Conservation (phyloP, 2,329 filamentous ascomycete genomes). For the Aspergillus sclerotialis region DNA sequence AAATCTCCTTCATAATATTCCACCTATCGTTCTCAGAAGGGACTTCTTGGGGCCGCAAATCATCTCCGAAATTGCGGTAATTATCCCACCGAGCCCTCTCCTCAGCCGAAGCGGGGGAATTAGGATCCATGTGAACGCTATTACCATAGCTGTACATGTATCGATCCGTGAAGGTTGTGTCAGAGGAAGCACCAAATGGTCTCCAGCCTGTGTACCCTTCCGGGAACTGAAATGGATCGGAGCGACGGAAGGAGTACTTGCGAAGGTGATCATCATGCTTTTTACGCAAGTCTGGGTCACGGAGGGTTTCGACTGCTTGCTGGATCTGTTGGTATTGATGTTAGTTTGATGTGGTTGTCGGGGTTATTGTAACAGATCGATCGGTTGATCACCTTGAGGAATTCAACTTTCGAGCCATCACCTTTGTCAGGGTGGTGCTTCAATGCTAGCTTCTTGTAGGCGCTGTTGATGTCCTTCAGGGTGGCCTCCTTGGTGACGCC, state of each 20-base stretch:
- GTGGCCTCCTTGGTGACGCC: slow-evolving; percentile 18
- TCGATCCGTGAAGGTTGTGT: slow-evolving; percentile 4
- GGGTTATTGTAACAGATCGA: too few relatives aligned
- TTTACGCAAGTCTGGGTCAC: slow-evolving; percentile 17
- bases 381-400: slow-evolving; percentile 16
- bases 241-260: neutral
- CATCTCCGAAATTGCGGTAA: slow-evolving; percentile 3
- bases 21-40: slow-evolving; percentile 4
- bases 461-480: slow-evolving; percentile 24
- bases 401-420: slow-evolving; percentile 9
- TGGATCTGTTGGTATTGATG: slow-evolving; percentile 17
- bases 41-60: slow-evolving; percentile 2
- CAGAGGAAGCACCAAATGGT: slow-evolving; percentile 2
- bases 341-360: too few relatives aligned
- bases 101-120: slow-evolving; percentile 14
- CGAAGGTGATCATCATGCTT: slow-evolving; percentile 16
- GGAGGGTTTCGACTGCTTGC: slow-evolving; percentile 27
- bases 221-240: neutral
- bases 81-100: slow-evolving; percentile 10
- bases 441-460: slow-evolving; percentile 28
- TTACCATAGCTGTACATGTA: slow-evolving; percentile 24
- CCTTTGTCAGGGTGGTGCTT: slow-evolving; percentile 29
- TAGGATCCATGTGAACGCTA: slow-evolving; percentile 25
- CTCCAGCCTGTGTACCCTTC: slow-evolving; percentile 8
- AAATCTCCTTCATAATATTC: slow-evolving; percentile 4